phyloP scores from a whole-genome alignment of 768 basidiomycete genomes.

The Serpula lacrymans region DNA sequence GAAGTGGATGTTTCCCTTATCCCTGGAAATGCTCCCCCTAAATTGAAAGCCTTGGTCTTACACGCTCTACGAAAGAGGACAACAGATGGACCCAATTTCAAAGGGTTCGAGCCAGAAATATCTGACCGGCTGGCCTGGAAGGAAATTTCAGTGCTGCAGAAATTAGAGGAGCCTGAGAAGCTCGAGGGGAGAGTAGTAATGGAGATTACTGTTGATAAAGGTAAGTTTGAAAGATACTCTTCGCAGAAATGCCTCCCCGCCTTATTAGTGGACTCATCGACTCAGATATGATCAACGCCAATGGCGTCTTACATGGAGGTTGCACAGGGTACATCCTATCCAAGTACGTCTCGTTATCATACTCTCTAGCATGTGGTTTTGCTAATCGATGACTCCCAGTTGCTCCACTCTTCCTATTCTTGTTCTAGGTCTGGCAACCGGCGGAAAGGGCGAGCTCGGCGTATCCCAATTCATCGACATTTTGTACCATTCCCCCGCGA shows the following conservation, averaged over 20 bases:
- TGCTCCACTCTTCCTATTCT: slow-evolving; percentile 49
- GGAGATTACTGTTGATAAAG: slow-evolving; percentile 41
- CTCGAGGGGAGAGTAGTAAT: slow-evolving; percentile 43
- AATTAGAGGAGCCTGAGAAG: slow-evolving; percentile 42
- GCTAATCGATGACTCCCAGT: slow-evolving; percentile 26
- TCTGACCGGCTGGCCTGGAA: slow-evolving; percentile 27
- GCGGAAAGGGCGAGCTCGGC: slow-evolving; percentile 22
- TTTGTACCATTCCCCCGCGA: slow-evolving; percentile 56
- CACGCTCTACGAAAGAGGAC: slow-evolving; percentile 10
- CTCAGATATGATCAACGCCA: slow-evolving; percentile 54
- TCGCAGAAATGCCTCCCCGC: not conserved
- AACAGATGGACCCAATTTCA: slow-evolving; percentile 5
- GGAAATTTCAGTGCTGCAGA: slow-evolving; percentile 40
- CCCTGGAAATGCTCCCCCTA: slow-evolving; percentile 23
- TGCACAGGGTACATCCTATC: slow-evolving; percentile 55
- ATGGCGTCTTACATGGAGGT: slow-evolving; percentile 49
- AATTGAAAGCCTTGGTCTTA: slow-evolving; percentile 25
- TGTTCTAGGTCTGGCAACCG: slow-evolving; percentile 25
- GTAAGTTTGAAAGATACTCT: slow-evolving; percentile 22
- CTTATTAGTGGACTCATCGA: not conserved
- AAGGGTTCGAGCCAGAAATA: slow-evolving; percentile 20
- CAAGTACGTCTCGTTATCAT: slow-evolving; percentile 32
- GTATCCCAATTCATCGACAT: slow-evolving; percentile 54
- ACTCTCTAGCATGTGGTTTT: not conserved
- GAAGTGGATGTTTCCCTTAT: slow-evolving; percentile 18